Evolutionary conservation across 352 stramenopile species (phyloP), one percentile per base, ranked within the genome.

Genomic region (Phytopythium litorale): DNA sequence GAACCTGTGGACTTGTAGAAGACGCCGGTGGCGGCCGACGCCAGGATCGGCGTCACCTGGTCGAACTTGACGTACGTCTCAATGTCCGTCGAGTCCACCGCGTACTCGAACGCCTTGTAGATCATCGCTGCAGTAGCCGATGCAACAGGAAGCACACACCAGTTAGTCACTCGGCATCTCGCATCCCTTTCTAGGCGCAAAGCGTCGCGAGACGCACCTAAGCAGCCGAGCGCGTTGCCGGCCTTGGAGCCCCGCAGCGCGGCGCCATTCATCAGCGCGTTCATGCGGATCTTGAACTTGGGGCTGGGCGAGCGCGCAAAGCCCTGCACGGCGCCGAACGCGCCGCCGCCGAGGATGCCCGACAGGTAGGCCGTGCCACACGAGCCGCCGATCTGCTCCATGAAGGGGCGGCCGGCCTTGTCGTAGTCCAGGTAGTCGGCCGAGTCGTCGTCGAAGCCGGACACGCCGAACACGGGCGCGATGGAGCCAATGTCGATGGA

Each of bases 201-300:
- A 32, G 28, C 28, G 28, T 25, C 42, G n/a, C 19, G 40, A 72
- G 28, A 32, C 78, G 56, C 59, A 94, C 84, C 79, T 49, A 95
- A 59, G 72, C 86, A 91, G 23, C 81, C 87, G 18, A 96, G 73
- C 8, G 84, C 84, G 53, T 96, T 96, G 66, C 87, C 87, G 9
- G 84, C 82, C 67, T 92, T 93, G 58, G 87, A 96, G 28, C 87
- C 87, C 9, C 85, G 85, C 50, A 88, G 72, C 5, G 81, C 83
- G 11, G 85, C 85, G 40, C 83, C 84, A 66, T 96, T 96, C 73
- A 96, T 89, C n/a, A 96, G 67, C 64, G 81, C 81, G 62, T 96
- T 96, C 79, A 96, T 89, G 61, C 85, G 69, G 54, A 96, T 93
- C 66, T 94, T 94, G 71, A 96, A 89, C 74, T 93, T 96, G 55